Percentiles rank a stretch among this genome's conserved stretches.
phyloP scores from a whole-genome alignment of 169 alveolate species.

The Toxoplasma gondii region DNA sequence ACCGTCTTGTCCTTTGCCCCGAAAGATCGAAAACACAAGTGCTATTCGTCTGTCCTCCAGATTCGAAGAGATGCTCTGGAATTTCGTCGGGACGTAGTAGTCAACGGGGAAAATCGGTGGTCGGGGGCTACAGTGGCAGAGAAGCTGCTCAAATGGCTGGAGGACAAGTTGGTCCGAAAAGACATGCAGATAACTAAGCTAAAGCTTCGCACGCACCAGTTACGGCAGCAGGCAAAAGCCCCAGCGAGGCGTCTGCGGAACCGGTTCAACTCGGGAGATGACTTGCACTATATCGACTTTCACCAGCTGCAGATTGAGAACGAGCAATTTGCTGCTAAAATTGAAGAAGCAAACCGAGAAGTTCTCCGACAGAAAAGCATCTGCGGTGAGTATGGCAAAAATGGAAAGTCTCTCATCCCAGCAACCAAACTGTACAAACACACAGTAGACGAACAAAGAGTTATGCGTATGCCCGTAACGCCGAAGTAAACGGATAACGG shows the following conservation, averaged over 20 bases:
- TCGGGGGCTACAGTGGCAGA: slow-evolving; percentile 93
- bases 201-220: slow-evolving; percentile 78
- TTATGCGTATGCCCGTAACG: too few species aligned
- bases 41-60: slow-evolving; percentile 25
- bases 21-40: too few species aligned
- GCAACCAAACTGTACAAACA: not conserved
- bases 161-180: slow-evolving; percentile 82
- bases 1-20: too few species aligned
- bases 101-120: slow-evolving; percentile 77
- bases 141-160: slow-evolving; percentile 85
- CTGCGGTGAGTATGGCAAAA: slow-evolving; percentile 77
- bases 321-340: slow-evolving; percentile 88
- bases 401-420: not conserved
- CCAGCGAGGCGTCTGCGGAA: slow-evolving; percentile 67
- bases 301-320: slow-evolving; percentile 92
- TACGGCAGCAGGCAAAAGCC: slow-evolving; percentile 44
- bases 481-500: too few species aligned
- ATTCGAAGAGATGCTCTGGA: slow-evolving; percentile 88
- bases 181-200: slow-evolving; percentile 85
- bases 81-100: slow-evolving; percentile 82
- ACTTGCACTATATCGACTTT: slow-evolving; percentile 88
- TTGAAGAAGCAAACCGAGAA: slow-evolving; percentile 90
- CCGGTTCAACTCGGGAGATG: slow-evolving; percentile 82
- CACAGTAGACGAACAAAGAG: not conserved
- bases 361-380: slow-evolving; percentile 80